Evolutionary conservation across 495 filamentous ascomycete genomes (phyloP).

Genomic region (Trichoderma erinaceum): DNA sequence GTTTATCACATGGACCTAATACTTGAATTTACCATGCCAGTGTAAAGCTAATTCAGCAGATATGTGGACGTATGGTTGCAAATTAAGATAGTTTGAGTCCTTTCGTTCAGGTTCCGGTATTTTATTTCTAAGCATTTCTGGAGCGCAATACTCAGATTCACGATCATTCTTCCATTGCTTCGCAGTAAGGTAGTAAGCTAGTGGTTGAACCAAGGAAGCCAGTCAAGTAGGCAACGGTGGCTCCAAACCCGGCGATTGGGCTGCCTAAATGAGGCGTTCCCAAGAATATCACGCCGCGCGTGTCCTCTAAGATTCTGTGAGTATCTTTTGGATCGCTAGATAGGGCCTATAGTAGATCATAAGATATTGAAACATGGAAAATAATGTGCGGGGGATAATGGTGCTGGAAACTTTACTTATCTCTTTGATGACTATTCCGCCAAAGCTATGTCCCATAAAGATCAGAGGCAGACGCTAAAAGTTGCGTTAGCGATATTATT

Average conservation of each 20-base stretch:
- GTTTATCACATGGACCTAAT: no score
- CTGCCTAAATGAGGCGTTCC: conserved; percentile 18
- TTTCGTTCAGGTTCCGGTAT: neutral
- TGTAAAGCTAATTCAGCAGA: conserved; percentile 12
- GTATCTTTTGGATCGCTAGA: conserved; percentile 8
- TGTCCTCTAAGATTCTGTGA: conserved; percentile 9
- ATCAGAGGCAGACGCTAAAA: conserved; percentile 15
- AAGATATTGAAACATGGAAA: no score
- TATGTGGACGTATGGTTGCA: conserved; percentile 16
- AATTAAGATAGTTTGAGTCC: conserved; percentile 9
- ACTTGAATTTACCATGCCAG: conserved; percentile 14
- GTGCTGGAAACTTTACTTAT: conserved; percentile 10
- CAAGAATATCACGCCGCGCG: conserved; percentile 16
- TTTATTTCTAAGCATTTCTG: conserved; percentile 11
- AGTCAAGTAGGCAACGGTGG: conserved; percentile 13
- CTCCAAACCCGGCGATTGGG: conserved; percentile 13
- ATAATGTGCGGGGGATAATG: no score
- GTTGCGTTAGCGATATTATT: neutral
- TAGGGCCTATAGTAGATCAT: neutral
- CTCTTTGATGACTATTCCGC: conserved; percentile 19
- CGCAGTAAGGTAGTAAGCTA: conserved; percentile 7
- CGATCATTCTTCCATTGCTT: neutral
- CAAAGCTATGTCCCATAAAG: conserved; percentile 19
- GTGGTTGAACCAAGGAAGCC: conserved; percentile 17
- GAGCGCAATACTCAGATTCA: conserved; percentile 13